These are phyloP conservation scores for Lithohypha guttulata DNA, from an alignment of 2,329 filamentous ascomycete species.

Conservation along the genomic window DNA sequence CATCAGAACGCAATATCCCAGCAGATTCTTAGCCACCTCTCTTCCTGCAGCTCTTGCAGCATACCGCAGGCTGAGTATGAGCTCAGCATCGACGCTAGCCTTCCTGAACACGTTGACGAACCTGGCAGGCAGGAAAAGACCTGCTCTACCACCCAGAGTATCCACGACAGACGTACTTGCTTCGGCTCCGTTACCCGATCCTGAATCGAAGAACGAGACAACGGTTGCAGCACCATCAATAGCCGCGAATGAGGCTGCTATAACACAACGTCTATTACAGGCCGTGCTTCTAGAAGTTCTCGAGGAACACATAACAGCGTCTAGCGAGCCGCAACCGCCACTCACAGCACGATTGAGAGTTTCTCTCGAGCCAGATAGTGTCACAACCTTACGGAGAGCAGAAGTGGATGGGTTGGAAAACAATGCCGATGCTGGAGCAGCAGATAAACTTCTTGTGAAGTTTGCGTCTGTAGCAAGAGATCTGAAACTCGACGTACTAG, in stretches of 20 bases:
- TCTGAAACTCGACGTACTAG: neutral
- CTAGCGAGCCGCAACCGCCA: neutral
- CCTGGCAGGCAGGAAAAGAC: constrained; percentile 47
- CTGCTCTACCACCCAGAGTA: constrained; percentile 48
- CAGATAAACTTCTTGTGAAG: constrained; percentile 26
- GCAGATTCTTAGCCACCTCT: constrained; percentile 53
- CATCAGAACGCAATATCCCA: constrained; percentile 54
- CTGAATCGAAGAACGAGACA: constrained; percentile 43
- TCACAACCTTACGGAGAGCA: constrained; percentile 15
- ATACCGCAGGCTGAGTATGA: constrained; percentile 44
- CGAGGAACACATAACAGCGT: constrained; percentile 41
- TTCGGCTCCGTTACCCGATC: constrained; percentile 38
- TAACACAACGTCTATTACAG: constrained; percentile 48
- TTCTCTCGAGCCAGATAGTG: constrained; percentile 42
- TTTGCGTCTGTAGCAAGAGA: constrained; percentile 3
- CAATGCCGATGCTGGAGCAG: constrained; percentile 23
- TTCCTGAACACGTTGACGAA: constrained; percentile 48
- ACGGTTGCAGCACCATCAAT: constrained; percentile 34
- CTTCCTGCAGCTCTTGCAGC: constrained; percentile 51
- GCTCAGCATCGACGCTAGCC: constrained; percentile 46
- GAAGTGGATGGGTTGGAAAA: neutral
- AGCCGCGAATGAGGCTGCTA: constrained; percentile 32
- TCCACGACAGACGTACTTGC: constrained; percentile 37
- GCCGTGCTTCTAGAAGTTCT: constrained; percentile 52
- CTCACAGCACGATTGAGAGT: constrained; percentile 43